Evolutionary conservation across 345 rosid species (phyloP), one percentile per base, ranked within the genome.

Genomic region (Corchorus olitorius): DNA sequence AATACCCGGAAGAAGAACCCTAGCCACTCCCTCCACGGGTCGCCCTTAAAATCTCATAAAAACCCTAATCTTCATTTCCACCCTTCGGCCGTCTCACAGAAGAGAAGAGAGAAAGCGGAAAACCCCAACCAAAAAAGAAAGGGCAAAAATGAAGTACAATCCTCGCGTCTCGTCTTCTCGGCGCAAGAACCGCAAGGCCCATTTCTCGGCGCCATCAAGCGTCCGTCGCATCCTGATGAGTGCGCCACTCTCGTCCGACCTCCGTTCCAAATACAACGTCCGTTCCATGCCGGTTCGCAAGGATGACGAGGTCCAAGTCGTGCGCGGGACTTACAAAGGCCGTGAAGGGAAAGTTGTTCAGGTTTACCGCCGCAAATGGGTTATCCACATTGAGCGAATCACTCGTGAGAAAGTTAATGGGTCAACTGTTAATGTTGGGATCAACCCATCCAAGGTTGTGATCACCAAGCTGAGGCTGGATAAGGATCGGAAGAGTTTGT

Each of bases 371-470:
- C 71, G 83, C 22, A 87, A 87, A 62, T 87, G 90, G 90, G 88
- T 87, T 19, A 84, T 87, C 69, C 88, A 87, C 84, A 71, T 87
- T 54, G 90, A 87, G 80, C 86, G 88, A 46, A 87, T 87, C 64
- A 83, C 88, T 15, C 76, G 88, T 2, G 88, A 87, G 88, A 87
- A 87, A 73, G 88, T 87, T 17, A 87, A 87, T 45, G 90, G 86
- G 3, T 80, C 87, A 0, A 87, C 90, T 0, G 88, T 87, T 15
- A 87, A 87, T 16, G 88, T 87, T 5, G 90, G 90, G 0, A 72
- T 87, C 75, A 81, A 87, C 76, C 84, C 90, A 0, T 87, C 88
- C 27, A 87, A 87, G 81, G 84, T 81, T 8, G 83, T 85, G 14
- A 80, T 87, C 49, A 85, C 85, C 20, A 87, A 87, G 83, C 85